Conservation (phyloP, 2,329 filamentous ascomycete species). For the Colletotrichum lindemuthianum region DNA sequence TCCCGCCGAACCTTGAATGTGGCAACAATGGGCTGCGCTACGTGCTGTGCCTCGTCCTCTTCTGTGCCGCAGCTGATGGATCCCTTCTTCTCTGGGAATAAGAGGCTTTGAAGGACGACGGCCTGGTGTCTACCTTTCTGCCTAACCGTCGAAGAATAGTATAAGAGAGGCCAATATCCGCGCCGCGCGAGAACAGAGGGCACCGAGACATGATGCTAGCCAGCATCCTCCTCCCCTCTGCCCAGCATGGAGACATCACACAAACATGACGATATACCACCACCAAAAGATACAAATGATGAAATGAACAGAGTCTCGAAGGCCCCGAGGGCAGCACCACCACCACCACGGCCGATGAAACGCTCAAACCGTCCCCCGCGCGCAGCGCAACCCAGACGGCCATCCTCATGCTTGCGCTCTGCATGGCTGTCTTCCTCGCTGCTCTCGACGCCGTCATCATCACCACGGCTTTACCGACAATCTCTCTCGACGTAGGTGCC, state of each 20-base stretch:
- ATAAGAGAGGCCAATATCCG: not conserved
- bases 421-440: constrained; percentile 60
- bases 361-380: constrained; percentile 32
- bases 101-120: too few relatives aligned
- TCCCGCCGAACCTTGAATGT: too few relatives aligned
- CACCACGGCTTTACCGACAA: constrained; percentile 74
- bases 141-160: not conserved
- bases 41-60: not conserved
- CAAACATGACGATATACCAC: not conserved
- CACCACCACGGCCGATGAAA: constrained; percentile 5
- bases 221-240: too few relatives aligned
- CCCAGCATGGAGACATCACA: too few relatives aligned
- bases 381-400: constrained; percentile 50
- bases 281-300: not conserved
- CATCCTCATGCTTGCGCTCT: constrained; percentile 54
- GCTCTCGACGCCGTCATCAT: constrained; percentile 71
- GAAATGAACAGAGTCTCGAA: not conserved
- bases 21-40: too few relatives aligned
- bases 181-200: too few relatives aligned
- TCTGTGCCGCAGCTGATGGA: constrained; percentile 13
- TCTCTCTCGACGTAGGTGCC: constrained; percentile 68
- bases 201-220: too few relatives aligned
- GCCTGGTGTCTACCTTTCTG: not conserved
- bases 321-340: constrained; percentile 17
- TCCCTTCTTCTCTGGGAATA: not conserved